phyloP scores from a whole-genome alignment of 495 filamentous ascomycete genomes.

The Penicillium waksmanii region DNA sequence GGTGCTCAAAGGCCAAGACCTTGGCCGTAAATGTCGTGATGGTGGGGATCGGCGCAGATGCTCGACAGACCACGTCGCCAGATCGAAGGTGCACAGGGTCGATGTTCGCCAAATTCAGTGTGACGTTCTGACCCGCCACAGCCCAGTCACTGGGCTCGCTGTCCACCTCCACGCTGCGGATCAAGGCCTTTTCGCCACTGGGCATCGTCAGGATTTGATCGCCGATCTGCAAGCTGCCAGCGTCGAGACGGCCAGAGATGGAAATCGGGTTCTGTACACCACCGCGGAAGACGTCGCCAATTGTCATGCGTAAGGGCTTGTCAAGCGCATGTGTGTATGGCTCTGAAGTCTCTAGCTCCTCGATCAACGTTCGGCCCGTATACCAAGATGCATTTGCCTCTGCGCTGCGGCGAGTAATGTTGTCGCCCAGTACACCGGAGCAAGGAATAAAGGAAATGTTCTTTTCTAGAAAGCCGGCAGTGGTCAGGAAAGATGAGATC shows the following conservation, averaged over 20 bases:
- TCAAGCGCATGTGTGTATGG: slow-evolving; percentile 69
- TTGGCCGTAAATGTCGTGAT: slow-evolving; percentile 75
- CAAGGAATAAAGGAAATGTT: slow-evolving; percentile 86
- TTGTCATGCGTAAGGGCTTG: slow-evolving; percentile 82
- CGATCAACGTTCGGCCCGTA: slow-evolving; percentile 72
- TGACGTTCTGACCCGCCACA: slow-evolving; percentile 90
- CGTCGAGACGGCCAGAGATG: slow-evolving; percentile 83
- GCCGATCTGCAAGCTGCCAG: slow-evolving; percentile 81
- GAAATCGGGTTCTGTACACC: slow-evolving; percentile 73
- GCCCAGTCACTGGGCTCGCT: slow-evolving; percentile 80
- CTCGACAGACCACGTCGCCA: slow-evolving; percentile 83
- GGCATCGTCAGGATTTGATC: slow-evolving; percentile 81
- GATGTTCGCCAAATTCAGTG: slow-evolving; percentile 82
- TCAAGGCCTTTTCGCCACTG: slow-evolving; percentile 71
- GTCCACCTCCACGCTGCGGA: slow-evolving; percentile 79
- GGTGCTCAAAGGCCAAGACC: slow-evolving; percentile 83
- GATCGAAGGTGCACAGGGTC: slow-evolving; percentile 78
- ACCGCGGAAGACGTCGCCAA: slow-evolving; percentile 82
- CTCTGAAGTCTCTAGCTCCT: slow-evolving; percentile 80
- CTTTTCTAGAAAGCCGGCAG: slow-evolving; percentile 77
- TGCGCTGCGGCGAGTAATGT: slow-evolving; percentile 66
- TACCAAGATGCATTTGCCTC: slow-evolving; percentile 75
- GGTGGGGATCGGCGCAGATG: slow-evolving; percentile 66
- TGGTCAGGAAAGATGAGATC: slow-evolving; percentile 76
- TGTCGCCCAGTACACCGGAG: slow-evolving; percentile 85